Base-by-base conservation (phyloP, 352 stramenopile genomes). In the Phytopythium chamaehyphon region DNA sequence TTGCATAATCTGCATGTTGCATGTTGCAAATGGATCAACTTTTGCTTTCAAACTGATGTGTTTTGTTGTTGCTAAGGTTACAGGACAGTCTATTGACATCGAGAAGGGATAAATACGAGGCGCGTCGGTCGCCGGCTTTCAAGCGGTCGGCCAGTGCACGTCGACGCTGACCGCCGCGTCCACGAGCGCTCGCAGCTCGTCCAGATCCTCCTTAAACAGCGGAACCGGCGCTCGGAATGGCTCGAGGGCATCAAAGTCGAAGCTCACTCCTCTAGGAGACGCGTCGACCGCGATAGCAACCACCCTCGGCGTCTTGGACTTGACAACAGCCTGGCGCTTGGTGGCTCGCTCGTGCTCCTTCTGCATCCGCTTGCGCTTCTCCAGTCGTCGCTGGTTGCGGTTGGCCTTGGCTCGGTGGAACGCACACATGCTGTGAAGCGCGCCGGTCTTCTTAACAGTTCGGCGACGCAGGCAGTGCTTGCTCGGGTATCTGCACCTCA, bases 351-450 rank as follows among this genome's bases (percentile, higher is more conserved):
- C 15, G 11, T 16, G 46, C n/a, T 56, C 38, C 51, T 61, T 63
- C 33, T 59, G 58, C 47, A 75, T 44, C 7, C 60, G 56, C 51
- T 70, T 63, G 39, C 64, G 64, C 47, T 73, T 73, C 55, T 79
- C 77, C 24, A 71, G 49, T 16, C 74, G 67, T 14, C 74, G 65
- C 42, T 88, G 74, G 51, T 77, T 79, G 21, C 69, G 60, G 51
- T 86, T 88, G 39, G 77, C 77, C 48, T 73, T 78, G 33, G 59
- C 53, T 37, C 77, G 71, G 53, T 88, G 77, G 40, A 77, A 67
- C 23, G 82, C 69, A 48, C 77, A 88, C 38, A 86, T 66, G 21
- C 63, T 73, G 55, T 88, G 77, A 16, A 86, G 57, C 39, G 73
- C 66, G 28, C 73, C 74, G 31, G 80, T 83, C 48, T 66, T 74